Percentiles rank a stretch among this genome's conserved stretches.
These are phyloP conservation scores for Penicillium hordei DNA, from an alignment of 2,329 filamentous ascomycete species.

Conservation along the genomic window DNA sequence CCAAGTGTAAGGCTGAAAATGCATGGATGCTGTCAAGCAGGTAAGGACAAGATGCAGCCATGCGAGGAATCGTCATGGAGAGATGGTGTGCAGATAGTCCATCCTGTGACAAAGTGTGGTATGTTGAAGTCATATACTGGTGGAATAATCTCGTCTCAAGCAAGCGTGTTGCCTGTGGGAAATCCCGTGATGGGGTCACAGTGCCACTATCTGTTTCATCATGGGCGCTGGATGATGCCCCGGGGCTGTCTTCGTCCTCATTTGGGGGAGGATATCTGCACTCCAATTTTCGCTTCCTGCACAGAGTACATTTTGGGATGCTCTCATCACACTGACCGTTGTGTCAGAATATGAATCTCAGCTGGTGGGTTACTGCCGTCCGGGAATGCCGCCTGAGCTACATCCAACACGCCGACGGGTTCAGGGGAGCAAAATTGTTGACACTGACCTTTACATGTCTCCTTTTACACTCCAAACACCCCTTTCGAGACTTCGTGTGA, in stretches of 20 bases:
- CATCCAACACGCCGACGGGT: neutral
- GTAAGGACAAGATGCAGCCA: constrained; percentile 45
- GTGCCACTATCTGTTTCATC: constrained; percentile 19
- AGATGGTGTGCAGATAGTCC: constrained; percentile 35
- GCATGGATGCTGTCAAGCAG: constrained; percentile 48
- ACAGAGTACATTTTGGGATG: constrained; percentile 38
- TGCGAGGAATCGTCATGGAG: constrained; percentile 35
- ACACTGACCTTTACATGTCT: constrained; percentile 40
- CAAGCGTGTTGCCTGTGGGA: constrained; percentile 26
- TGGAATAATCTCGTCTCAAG: constrained; percentile 41
- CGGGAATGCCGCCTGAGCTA: neutral
- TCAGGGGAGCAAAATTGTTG: neutral
- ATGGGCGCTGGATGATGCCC: constrained; percentile 19
- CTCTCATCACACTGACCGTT: constrained; percentile 38
- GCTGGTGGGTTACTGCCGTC: neutral
- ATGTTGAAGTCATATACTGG: constrained; percentile 40
- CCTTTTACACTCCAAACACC: constrained; percentile 42
- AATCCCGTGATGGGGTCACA: constrained; percentile 12
- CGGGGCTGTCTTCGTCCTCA: constrained; percentile 28
- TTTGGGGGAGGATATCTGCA: constrained; percentile 35
- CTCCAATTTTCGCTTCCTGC: constrained; percentile 37
- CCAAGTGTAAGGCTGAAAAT: constrained; percentile 47
- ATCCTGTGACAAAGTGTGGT: constrained; percentile 33
- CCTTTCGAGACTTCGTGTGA: constrained; percentile 43
- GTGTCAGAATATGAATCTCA: constrained; percentile 4